phyloP scores from a whole-genome alignment of 139 green algal genomes.

The Chara braunii region DNA sequence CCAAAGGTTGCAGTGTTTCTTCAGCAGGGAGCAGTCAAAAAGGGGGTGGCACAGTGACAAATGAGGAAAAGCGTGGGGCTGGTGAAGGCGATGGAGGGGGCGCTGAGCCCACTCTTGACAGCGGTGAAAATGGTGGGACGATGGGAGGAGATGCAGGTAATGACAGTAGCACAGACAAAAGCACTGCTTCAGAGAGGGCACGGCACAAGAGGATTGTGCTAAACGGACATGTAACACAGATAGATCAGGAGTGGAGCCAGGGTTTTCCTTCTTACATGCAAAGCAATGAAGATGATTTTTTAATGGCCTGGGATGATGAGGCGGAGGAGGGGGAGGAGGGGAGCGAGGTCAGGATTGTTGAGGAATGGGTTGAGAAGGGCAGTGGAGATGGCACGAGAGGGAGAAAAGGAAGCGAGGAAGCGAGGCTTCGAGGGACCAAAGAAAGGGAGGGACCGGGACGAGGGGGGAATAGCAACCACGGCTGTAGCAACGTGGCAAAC shows the following conservation, averaged over 20 bases:
- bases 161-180: background rate
- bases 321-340: background rate
- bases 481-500: background rate
- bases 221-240: background rate
- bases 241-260: background rate
- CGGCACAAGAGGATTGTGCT: background rate
- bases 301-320: background rate
- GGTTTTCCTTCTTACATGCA: conserved; percentile 27
- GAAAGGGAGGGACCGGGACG: background rate
- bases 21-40: background rate
- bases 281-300: conserved; percentile 15
- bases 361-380: background rate
- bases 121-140: conserved; percentile 1
- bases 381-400: background rate
- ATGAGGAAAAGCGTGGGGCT: background rate
- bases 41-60: background rate
- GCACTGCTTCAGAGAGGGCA: background rate
- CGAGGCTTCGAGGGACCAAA: conserved; percentile 1
- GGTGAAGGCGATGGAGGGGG: background rate
- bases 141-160: background rate
- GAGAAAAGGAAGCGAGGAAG: background rate
- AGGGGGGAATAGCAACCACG: background rate
- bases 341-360: background rate
- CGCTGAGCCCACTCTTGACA: background rate
- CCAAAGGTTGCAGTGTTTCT: too few relatives aligned